These are phyloP conservation scores for Lyophyllum decastes DNA, from an alignment of 768 basidiomycete genomes.

Conservation along the genomic window DNA sequence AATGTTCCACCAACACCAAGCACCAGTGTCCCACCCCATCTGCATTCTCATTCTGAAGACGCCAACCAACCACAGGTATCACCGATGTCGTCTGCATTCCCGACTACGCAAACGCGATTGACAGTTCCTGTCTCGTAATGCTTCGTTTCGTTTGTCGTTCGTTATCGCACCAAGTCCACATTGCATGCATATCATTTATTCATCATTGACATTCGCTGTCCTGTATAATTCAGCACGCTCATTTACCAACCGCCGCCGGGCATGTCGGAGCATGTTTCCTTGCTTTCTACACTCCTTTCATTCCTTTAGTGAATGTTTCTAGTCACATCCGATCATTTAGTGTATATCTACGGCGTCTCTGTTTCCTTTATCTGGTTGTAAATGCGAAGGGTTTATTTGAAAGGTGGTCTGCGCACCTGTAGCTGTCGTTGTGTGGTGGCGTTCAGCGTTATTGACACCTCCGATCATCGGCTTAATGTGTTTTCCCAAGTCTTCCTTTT, in stretches of 20 bases:
- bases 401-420: not conserved
- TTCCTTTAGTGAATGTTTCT: not conserved
- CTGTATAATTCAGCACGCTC: slow-evolving; percentile 13
- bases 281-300: not conserved
- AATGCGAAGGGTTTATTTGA: not conserved
- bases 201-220: slow-evolving; percentile 8
- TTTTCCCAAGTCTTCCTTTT: no score
- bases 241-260: not conserved
- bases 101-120: slow-evolving; percentile 43
- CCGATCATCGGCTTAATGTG: no score
- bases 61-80: slow-evolving; percentile 57
- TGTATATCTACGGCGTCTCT: slow-evolving; percentile 10
- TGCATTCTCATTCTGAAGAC: slow-evolving; percentile 33
- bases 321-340: slow-evolving; percentile 5
- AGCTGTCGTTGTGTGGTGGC: no score
- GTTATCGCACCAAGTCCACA: not conserved
- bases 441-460: no score
- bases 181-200: not conserved
- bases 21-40: slow-evolving; percentile 35
- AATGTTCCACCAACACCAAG: slow-evolving; percentile 47
- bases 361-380: not conserved
- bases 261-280: slow-evolving; percentile 1
- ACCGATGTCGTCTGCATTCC: slow-evolving; percentile 86
- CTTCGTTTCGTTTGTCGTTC: not conserved
- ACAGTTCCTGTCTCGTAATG: slow-evolving; percentile 21